Evolutionary conservation across 768 basidiomycete genomes (phyloP), one percentile per base, ranked within the genome.

Genomic region (Leccinum uliginosum): DNA sequence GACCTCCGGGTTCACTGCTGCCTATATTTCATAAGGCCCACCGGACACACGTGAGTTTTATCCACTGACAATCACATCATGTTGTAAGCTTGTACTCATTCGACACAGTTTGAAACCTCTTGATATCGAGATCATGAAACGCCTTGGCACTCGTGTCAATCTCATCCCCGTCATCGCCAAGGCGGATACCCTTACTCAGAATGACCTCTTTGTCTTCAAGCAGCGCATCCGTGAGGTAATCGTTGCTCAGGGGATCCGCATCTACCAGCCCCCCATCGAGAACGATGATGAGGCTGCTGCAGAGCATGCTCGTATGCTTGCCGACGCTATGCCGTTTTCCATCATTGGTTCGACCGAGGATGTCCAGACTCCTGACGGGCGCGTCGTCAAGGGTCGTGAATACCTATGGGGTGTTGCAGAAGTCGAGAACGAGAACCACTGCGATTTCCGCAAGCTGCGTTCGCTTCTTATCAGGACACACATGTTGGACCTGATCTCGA

Each of bases 371-470:
- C 75, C 80, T 23, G 96, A 98, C 69, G 97, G 97, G 11, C 85
- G 94, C 56, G 75, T 84, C 32, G 97, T 99, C 69, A 98, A 98
- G 76, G 97, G 97, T 47, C 87, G 97, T 66, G 92, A 98, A 74
- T 99, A 99, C 71, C 85, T 96, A 14, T 99, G 97, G 97, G 97
- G 97, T 80, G 94, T 99, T n/a, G 97, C 97, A 9, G 97, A 99
- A 80, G 96, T 99, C 59, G 97, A 99, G 76, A 98, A 99, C 71
- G 97, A 99, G 77, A 88, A 89, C 72, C 97, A 99, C 76, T 99
- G 97, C 71, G 97, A 98, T 75, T 99, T 99, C 86, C 91, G 90
- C 76, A 98, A 97, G 76, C 80, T 99, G 51, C 90, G 97, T 54
- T 93, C 93, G 11, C 80, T 98, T 43, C 81, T 98, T 47, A 96